Evolutionary conservation across 768 basidiomycete genomes (phyloP).

Genomic region (Boletus edulis): DNA sequence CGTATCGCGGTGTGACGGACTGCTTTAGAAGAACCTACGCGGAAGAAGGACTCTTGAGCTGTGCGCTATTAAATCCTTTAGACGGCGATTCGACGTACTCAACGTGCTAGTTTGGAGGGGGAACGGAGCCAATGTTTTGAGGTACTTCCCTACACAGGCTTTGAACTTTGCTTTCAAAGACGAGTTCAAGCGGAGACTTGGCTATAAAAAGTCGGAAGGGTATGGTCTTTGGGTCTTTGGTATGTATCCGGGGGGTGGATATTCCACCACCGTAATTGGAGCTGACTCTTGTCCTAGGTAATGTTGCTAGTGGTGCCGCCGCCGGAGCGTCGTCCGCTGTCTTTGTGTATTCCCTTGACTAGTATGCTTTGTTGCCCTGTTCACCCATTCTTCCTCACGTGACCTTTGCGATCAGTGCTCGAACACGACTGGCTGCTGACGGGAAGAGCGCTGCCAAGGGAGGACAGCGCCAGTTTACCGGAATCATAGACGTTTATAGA

Average conservation of each 20-base stretch:
- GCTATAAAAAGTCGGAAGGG: slow-evolving; percentile 35
- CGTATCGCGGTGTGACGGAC: slow-evolving; percentile 36
- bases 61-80: slow-evolving; percentile 23
- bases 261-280: not conserved
- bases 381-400: not conserved
- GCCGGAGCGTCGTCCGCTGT: slow-evolving; percentile 42
- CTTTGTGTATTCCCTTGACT: slow-evolving; percentile 48
- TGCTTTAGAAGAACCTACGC: slow-evolving; percentile 34
- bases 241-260: slow-evolving; percentile 3
- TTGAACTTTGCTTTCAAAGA: slow-evolving; percentile 51
- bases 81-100: not conserved
- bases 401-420: slow-evolving; percentile 27
- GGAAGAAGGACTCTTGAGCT: slow-evolving; percentile 38
- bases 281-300: slow-evolving; percentile 26
- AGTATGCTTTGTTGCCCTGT: slow-evolving; percentile 22
- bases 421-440: slow-evolving; percentile 42
- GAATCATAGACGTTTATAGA: slow-evolving; percentile 43
- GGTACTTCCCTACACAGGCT: slow-evolving; percentile 47
- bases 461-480: slow-evolving; percentile 40
- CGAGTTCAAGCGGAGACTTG: slow-evolving; percentile 38
- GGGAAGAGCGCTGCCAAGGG: slow-evolving; percentile 36
- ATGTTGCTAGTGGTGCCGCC: slow-evolving; percentile 41
- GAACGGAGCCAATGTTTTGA: slow-evolving; percentile 42
- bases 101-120: slow-evolving; percentile 40
- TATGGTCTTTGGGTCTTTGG: slow-evolving; percentile 38